A percentile compares a stretch with the other conserved stretches of the same genome.
Conservation (phyloP, 257 asterid species). For the Gardenia jasminoides region DNA sequence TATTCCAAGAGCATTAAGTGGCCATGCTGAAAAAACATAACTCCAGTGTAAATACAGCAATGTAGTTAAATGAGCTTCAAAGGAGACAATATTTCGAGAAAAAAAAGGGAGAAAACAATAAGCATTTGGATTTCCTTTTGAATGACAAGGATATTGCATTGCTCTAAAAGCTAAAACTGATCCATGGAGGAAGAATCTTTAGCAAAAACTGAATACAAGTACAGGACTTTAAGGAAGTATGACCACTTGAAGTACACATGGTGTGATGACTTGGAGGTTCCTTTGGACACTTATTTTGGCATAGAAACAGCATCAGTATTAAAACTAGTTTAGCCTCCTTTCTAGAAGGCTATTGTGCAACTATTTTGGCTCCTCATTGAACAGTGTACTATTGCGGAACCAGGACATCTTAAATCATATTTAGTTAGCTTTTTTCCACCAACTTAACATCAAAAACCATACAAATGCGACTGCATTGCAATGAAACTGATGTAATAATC, state of each 20-base stretch:
- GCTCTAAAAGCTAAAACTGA: no score
- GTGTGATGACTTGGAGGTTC: not conserved
- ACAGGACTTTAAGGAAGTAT: not conserved
- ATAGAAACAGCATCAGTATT: no score
- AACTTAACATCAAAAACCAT: not conserved
- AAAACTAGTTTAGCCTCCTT: conserved; percentile 5
- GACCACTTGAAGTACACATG: not conserved
- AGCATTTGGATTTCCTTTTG: not conserved
- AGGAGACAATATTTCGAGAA: not conserved
- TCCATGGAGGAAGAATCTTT: not conserved
- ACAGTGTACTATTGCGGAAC: not conserved
- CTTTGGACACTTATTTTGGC: not conserved
- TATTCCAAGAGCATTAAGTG: conserved; percentile 63
- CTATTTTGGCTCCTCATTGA: not conserved
- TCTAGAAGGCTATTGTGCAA: not conserved
- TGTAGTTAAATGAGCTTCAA: not conserved
- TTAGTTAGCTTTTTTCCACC: not conserved
- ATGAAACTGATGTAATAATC: not conserved
- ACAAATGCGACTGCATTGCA: not conserved
- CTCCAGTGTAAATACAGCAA: not conserved
- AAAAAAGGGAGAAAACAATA: not conserved
- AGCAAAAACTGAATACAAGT: no score
- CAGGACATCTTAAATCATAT: not conserved
- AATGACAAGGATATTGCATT: not conserved
- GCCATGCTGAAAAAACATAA: conserved; percentile 51